phyloP scores from a whole-genome alignment of 2,329 filamentous ascomycete species.

The Cladophialophora yegresii region DNA sequence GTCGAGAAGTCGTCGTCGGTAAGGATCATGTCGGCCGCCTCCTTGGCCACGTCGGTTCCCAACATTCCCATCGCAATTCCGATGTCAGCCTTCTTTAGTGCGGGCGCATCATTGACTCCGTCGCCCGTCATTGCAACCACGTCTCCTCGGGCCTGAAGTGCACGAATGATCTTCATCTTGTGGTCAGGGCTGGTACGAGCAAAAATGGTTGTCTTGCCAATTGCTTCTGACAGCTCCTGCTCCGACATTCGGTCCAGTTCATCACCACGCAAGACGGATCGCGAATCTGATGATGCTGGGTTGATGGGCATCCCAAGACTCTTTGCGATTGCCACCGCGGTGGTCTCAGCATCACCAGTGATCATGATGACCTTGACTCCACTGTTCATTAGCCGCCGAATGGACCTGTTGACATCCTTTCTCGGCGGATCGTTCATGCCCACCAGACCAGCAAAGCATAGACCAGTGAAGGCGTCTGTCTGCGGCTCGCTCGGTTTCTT shows the following conservation, averaged over 20 bases:
- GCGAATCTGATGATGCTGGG: conserved; percentile 52
- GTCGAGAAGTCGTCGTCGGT: conserved; percentile 88
- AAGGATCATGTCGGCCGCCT: conserved; percentile 84
- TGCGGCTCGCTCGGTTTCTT: conserved; percentile 52
- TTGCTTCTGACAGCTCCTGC: conserved; percentile 77
- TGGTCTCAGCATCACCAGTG: conserved; percentile 93
- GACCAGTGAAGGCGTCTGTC: conserved; percentile 73
- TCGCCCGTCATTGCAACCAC: conserved; percentile 99
- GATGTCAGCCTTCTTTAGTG: conserved; percentile 95
- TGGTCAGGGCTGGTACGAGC: conserved; percentile 95
- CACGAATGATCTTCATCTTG: conserved; percentile 94
- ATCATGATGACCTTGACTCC: conserved; percentile 99
- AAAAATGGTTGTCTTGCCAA: conserved; percentile 89
- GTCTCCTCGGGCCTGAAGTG: conserved; percentile 87
- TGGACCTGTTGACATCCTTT: conserved; percentile 84
- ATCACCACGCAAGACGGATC: conserved; percentile 77
- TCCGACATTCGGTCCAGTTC: conserved; percentile 93
- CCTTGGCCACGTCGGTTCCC: conserved; percentile 96
- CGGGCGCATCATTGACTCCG: conserved; percentile 95
- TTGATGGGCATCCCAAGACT: conserved; percentile 91
- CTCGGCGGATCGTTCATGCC: conserved; percentile 97
- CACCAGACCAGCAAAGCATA: conserved; percentile 88
- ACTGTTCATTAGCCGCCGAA: conserved; percentile 85
- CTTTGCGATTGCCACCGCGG: conserved; percentile 87
- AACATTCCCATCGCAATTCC: conserved; percentile 95